phyloP scores from a whole-genome alignment of 192 early-diverging fungal genomes.

The Coemansia sp. region DNA sequence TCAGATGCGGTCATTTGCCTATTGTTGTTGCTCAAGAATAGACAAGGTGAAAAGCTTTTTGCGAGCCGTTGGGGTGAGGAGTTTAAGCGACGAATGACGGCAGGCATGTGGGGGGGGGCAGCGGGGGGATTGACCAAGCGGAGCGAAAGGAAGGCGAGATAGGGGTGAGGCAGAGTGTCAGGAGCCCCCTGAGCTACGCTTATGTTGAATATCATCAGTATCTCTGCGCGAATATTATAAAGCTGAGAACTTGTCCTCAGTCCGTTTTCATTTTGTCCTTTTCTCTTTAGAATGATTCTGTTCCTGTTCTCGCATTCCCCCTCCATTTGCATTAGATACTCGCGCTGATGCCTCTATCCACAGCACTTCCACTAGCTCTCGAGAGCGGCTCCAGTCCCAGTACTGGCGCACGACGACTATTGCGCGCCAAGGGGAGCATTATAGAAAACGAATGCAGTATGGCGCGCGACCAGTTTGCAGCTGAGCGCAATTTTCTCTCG shows the following conservation, averaged over 20 bases:
- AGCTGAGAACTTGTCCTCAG: background rate
- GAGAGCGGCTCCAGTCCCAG: constrained; percentile 3
- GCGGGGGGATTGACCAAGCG: background rate
- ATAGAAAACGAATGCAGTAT: constrained; percentile 51
- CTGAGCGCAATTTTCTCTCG: constrained; percentile 50
- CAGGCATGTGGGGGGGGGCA: background rate
- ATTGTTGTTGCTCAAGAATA: background rate
- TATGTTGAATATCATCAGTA: background rate
- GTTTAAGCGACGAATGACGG: background rate
- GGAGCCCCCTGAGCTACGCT: background rate
- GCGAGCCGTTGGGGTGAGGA: background rate
- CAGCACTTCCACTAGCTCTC: background rate
- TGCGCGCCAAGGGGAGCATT: constrained; percentile 12
- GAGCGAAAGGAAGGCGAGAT: background rate
- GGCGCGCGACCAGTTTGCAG: constrained; percentile 54
- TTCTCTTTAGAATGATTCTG: background rate
- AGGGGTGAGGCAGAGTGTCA: background rate
- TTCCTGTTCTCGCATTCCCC: background rate
- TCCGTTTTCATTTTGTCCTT: background rate
- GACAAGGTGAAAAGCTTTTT: background rate
- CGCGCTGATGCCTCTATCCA: background rate
- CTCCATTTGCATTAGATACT: background rate
- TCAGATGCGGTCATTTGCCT: constrained; percentile 2
- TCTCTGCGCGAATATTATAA: background rate
- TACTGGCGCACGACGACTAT: background rate